A percentile compares a stretch with the other conserved stretches of the same genome.
These are phyloP conservation scores for Pseudoturritis turrita DNA, from an alignment of 345 rosid genomes.

Conservation along the genomic window DNA sequence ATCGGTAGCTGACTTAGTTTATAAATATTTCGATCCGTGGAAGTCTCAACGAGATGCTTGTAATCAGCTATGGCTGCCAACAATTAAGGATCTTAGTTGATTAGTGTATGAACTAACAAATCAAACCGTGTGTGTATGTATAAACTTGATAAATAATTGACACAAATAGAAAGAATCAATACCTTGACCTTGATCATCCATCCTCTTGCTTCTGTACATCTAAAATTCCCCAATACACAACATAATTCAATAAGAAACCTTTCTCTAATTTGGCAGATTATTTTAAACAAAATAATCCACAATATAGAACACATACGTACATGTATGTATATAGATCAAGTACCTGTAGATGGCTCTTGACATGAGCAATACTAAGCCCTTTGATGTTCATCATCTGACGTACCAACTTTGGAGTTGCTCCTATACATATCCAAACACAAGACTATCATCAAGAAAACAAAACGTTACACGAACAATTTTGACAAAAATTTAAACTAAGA, in stretches of 20 bases:
- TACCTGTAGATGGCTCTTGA: conserved; percentile 92
- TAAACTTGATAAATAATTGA: neutral
- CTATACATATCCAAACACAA: conserved; percentile 27
- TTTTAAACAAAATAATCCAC: neutral
- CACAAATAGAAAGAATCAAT: neutral
- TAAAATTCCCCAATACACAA: conserved; percentile 17
- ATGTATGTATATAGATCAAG: neutral
- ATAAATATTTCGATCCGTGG: conserved; percentile 57
- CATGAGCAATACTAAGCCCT: conserved; percentile 89
- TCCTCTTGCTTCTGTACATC: conserved; percentile 90
- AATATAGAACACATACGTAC: neutral
- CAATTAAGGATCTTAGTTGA: neutral
- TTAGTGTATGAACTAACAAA: conserved; percentile 10
- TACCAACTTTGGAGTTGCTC: conserved; percentile 87
- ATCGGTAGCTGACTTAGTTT: conserved; percentile 78
- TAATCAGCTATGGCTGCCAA: conserved; percentile 53
- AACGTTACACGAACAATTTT: neutral
- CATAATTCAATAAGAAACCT: neutral
- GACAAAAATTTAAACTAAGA: neutral
- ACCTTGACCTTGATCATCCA: conserved; percentile 67
- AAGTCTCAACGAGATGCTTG: conserved; percentile 52
- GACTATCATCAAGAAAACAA: neutral
- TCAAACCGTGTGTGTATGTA: conserved; percentile 3
- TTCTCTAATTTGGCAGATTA: neutral
- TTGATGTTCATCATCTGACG: conserved; percentile 77